Conservation (phyloP, 2,329 filamentous ascomycete genomes). For the Ophiostoma australiae region DNA sequence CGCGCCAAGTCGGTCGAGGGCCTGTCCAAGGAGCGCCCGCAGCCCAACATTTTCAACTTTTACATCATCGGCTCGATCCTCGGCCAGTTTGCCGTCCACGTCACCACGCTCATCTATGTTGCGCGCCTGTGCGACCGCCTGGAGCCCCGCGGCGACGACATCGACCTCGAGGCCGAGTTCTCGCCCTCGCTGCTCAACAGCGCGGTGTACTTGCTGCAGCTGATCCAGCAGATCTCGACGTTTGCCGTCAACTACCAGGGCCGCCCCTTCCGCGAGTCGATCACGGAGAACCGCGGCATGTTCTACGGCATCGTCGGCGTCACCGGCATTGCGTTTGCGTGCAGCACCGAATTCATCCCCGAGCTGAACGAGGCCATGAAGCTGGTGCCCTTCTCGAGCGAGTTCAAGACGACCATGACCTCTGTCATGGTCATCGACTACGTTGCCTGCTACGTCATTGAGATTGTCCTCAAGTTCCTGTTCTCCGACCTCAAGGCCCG, state of each 20-base stretch:
- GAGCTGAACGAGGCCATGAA: slow-evolving; percentile 92
- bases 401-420: slow-evolving; percentile 87
- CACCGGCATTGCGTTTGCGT: slow-evolving; percentile 84
- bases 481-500: slow-evolving; percentile 93
- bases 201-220: slow-evolving; percentile 91
- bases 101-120: slow-evolving; percentile 89
- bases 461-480: slow-evolving; percentile 73
- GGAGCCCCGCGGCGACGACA: slow-evolving; percentile 62
- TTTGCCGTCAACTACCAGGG: slow-evolving; percentile 99
- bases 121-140: slow-evolving; percentile 80
- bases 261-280: slow-evolving; percentile 91
- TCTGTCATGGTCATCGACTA: slow-evolving; percentile 83
- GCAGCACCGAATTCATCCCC: slow-evolving; percentile 90
- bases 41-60: slow-evolving; percentile 97
- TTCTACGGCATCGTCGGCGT: slow-evolving; percentile 94
- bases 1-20: slow-evolving; percentile 92
- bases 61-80: slow-evolving; percentile 98
- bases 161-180: slow-evolving; percentile 95
- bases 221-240: slow-evolving; percentile 98
- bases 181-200: slow-evolving; percentile 90
- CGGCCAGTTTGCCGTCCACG: slow-evolving; percentile 94
- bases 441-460: slow-evolving; percentile 77
- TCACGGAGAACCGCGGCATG: slow-evolving; percentile 95
- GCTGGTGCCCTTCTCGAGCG: slow-evolving; percentile 79
- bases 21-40: slow-evolving; percentile 91